A percentile compares a stretch with the other conserved stretches of the same genome.
These are phyloP conservation scores for Chrysanthemum lavandulifolium DNA, from an alignment of 129 eudicot genomes.

Conservation along the genomic window DNA sequence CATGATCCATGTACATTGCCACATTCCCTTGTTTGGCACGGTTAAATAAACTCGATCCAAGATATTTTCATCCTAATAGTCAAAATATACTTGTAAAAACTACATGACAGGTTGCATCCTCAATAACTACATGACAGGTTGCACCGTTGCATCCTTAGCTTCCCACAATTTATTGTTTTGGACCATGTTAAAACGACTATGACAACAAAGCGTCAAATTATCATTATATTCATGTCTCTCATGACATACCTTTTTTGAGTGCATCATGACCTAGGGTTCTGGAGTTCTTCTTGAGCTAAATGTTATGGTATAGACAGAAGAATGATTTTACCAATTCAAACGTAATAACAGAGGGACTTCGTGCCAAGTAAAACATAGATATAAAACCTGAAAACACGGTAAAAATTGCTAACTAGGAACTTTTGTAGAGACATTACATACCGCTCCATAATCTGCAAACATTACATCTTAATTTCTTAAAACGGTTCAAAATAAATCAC, in stretches of 20 bases:
- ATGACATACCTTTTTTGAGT: not conserved
- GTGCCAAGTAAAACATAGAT: constrained; percentile 1
- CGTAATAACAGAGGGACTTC: not conserved
- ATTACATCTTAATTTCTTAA: too few species aligned
- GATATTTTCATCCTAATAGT: not conserved
- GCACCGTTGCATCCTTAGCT: too few species aligned
- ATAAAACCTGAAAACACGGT: not conserved
- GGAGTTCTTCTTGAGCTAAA: not conserved
- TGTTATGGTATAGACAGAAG: not conserved
- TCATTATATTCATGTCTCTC: not conserved
- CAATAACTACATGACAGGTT: too few species aligned
- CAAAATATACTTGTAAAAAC: not conserved
- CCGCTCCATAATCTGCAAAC: not conserved
- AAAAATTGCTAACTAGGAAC: not conserved
- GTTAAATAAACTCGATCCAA: not conserved
- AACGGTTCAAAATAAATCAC: too few species aligned
- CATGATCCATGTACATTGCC: not conserved
- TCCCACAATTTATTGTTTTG: too few species aligned
- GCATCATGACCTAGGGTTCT: not conserved
- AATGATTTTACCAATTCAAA: too few species aligned
- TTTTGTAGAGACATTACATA: constrained; percentile 2
- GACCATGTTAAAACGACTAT: too few species aligned
- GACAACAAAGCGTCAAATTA: too few species aligned
- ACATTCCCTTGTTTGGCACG: not conserved
- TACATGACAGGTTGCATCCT: not conserved